Evolutionary conservation across 2,329 filamentous ascomycete genomes (phyloP).

Genomic region (Aspergillus ochraceoroseus): DNA sequence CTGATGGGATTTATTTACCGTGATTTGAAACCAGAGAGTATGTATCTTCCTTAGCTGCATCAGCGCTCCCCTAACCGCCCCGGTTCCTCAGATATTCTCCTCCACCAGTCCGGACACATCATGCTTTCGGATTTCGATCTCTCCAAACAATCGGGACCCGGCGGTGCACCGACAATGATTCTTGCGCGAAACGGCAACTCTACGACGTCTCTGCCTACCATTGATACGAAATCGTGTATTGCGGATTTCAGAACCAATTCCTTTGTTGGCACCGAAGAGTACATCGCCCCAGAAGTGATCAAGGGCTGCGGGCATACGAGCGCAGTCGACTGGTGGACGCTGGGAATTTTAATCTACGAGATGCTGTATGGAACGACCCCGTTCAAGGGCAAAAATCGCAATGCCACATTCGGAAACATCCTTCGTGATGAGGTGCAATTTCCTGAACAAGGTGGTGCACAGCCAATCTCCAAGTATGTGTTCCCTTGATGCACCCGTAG

Average conservation of each 20-base stretch:
- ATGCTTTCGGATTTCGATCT: constrained; percentile 99
- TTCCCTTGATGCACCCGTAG: too few relatives aligned
- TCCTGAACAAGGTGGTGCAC: constrained; percentile 77
- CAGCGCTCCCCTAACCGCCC: constrained; percentile 30
- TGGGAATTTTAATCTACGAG: constrained; percentile 95
- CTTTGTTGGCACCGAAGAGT: constrained; percentile 97
- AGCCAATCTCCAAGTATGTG: constrained; percentile 86
- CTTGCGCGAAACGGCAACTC: constrained; percentile 83
- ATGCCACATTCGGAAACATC: constrained; percentile 97
- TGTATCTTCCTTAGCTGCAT: constrained; percentile 35
- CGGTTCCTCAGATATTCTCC: constrained; percentile 73
- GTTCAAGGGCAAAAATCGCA: constrained; percentile 98
- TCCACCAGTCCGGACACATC: constrained; percentile 98
- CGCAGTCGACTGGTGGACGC: constrained; percentile 98
- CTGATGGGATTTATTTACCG: constrained; percentile 99
- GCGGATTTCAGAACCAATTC: constrained; percentile 97
- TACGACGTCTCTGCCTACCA: constrained; percentile 82
- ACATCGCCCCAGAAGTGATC: constrained; percentile 97
- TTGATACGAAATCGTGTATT: constrained; percentile 97
- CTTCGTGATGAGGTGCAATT: constrained; percentile 92
- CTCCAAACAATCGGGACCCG: constrained; percentile 93
- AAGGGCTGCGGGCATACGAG: constrained; percentile 98
- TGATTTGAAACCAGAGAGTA: constrained; percentile 95
- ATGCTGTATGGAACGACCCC: constrained; percentile 98
- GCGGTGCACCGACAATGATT: constrained; percentile 97